Base-by-base conservation (phyloP, 176 grass and related monocot genomes). In the Melocanna baccifera region DNA sequence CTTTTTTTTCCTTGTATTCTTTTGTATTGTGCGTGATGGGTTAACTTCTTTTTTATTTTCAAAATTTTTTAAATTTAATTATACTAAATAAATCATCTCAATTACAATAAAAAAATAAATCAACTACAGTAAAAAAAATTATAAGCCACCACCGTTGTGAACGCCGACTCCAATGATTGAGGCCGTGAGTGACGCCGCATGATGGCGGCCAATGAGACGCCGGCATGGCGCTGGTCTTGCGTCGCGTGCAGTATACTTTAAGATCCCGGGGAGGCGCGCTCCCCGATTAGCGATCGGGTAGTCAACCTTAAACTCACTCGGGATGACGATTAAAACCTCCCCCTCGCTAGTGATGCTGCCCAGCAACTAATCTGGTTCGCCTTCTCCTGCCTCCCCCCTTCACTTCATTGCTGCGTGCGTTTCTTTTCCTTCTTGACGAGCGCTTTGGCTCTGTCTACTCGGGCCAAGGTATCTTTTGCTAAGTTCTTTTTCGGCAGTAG, bases 231-330 rank as follows among this genome's bases (percentile, higher is more conserved):
- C 32, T 32, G 28, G 28, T 13, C 61, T 32, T 7, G 28, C 28
- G 6, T 15, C 43, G 83, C 83, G 73, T 69, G 64, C 20, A 13
- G 36, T 11, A 57, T 85, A 77, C 50, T 85, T 73, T 51, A 62
- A 62, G 40, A 30, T 40, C 63, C 12, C 46, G 77, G 59, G 29
- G 61, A 6, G 2, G 12, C 9, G 39, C 22, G 39, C 67, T 76
- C 69, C 39, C n/a, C 69, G 20, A 20, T 50, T 14, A 57, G 28
- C 6, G 32, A 0, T 34, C 4, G 2, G 2, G 34, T 36, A 59
- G 85, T 76, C 78, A 87, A 87, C 79, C 79, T 82, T 82, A 82
- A 82, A 79, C 84, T 5, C 63, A 16, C 11, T 47, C 56, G 56
- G 42, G n/a, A 37, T 14, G 65, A 71, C 62, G 83, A 47, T 34